Evolutionary conservation across 192 early-diverging fungal species (phyloP).

Genomic region (Umbelopsis sp.): DNA sequence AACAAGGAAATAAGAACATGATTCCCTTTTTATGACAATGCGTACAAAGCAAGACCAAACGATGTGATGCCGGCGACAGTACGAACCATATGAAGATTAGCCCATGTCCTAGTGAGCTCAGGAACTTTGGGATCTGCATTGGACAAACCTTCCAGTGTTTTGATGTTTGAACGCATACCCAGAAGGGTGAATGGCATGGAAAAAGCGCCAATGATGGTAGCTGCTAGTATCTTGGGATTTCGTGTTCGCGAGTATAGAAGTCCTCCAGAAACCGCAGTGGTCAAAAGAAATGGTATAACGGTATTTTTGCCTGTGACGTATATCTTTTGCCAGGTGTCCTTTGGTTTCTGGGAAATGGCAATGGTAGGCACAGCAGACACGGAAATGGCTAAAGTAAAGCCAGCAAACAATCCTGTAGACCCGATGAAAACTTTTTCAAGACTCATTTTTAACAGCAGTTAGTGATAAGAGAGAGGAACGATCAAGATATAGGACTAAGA

Average conservation of each 20-base stretch:
- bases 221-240: neutral
- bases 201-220: too few relatives aligned
- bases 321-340: neutral
- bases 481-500: neutral
- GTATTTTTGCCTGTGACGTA: neutral
- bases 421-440: neutral
- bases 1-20: too few relatives aligned
- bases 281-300: neutral
- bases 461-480: neutral
- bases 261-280: neutral
- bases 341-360: neutral
- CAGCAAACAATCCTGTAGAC: constrained; percentile 1
- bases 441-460: neutral
- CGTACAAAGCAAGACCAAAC: too few relatives aligned
- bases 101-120: too few relatives aligned
- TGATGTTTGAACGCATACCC: too few relatives aligned
- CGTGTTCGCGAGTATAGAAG: too few relatives aligned
- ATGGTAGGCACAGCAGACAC: neutral
- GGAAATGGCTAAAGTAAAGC: neutral
- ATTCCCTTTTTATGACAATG: neutral
- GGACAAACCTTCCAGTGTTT: too few relatives aligned
- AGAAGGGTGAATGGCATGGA: too few relatives aligned
- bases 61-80: too few relatives aligned
- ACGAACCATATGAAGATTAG: too few relatives aligned
- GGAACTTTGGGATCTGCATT: too few relatives aligned